These are phyloP conservation scores for Xylaria cubensis DNA, from an alignment of 495 filamentous ascomycete species.

Conservation along the genomic window DNA sequence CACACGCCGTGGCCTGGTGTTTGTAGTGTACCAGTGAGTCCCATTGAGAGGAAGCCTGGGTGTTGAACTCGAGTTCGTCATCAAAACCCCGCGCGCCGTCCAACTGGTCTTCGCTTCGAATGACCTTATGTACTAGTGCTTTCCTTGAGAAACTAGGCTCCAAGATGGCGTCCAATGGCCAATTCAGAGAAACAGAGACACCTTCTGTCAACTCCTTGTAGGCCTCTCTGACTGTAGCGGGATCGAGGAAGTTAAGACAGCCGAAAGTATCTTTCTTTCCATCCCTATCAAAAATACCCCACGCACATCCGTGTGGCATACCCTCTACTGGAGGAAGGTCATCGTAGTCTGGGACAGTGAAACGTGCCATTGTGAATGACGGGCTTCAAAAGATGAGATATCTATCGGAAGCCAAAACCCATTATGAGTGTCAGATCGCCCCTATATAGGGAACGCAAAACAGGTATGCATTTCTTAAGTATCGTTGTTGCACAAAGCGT, in stretches of 20 bases:
- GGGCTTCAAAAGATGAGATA: background rate
- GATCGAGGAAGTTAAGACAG: slow-evolving; percentile 5
- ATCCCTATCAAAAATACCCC: background rate
- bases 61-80: slow-evolving; percentile 8
- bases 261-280: slow-evolving; percentile 2
- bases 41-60: slow-evolving; percentile 8
- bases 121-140: background rate
- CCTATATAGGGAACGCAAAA: background rate
- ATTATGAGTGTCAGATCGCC: background rate
- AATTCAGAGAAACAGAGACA: slow-evolving; percentile 1
- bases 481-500: background rate
- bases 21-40: slow-evolving; percentile 2
- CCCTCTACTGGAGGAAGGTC: background rate
- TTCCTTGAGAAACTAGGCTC: background rate
- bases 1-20: background rate
- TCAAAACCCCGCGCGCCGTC: background rate
- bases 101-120: background rate
- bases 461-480: background rate
- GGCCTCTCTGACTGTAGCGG: background rate
- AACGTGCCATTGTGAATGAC: background rate
- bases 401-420: background rate
- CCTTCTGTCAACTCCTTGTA: slow-evolving; percentile 9
- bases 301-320: slow-evolving; percentile 9
- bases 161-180: background rate
- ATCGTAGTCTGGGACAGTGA: slow-evolving; percentile 9